Evolutionary conservation across 768 basidiomycete genomes (phyloP).

Genomic region (Lepiota brunneoincarnata): DNA sequence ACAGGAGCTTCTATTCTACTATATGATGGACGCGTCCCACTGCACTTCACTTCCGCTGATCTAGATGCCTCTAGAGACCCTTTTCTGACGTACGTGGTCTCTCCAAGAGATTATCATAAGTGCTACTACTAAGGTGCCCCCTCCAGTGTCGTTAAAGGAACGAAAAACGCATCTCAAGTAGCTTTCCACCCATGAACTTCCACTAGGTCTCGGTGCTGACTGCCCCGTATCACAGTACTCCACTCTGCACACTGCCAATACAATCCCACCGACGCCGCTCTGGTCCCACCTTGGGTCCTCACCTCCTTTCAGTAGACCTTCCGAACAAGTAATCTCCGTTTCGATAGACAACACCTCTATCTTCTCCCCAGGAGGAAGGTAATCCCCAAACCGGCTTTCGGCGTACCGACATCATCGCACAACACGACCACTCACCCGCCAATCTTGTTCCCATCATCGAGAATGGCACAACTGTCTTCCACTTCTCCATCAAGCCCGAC

Average conservation of each 20-base stretch:
- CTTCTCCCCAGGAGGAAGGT: conserved; percentile 49
- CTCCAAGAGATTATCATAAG: neutral
- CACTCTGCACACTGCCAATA: conserved; percentile 35
- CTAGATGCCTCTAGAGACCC: conserved; percentile 48
- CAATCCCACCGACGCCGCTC: conserved; percentile 43
- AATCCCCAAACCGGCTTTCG: conserved; percentile 54
- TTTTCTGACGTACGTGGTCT: conserved; percentile 47
- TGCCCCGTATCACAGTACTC: conserved; percentile 34
- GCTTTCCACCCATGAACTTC: conserved; percentile 15
- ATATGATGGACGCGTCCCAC: conserved; percentile 54
- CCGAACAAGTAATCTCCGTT: conserved; percentile 50
- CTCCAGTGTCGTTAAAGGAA: conserved; percentile 56
- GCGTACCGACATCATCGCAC: conserved; percentile 57
- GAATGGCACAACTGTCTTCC: conserved; percentile 40
- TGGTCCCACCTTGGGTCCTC: conserved; percentile 42
- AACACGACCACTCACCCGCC: conserved; percentile 34
- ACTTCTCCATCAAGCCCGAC: conserved; percentile 41
- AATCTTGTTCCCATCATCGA: conserved; percentile 39
- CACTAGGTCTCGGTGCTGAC: neutral
- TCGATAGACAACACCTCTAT: conserved; percentile 57
- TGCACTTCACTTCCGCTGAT: conserved; percentile 37
- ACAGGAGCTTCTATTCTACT: too few relatives aligned
- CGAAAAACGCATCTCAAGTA: conserved; percentile 48
- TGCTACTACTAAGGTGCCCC: neutral
- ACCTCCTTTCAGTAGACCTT: conserved; percentile 23